Base-by-base conservation (phyloP, 176 grass and related monocot genomes). In the Musa beccarii region DNA sequence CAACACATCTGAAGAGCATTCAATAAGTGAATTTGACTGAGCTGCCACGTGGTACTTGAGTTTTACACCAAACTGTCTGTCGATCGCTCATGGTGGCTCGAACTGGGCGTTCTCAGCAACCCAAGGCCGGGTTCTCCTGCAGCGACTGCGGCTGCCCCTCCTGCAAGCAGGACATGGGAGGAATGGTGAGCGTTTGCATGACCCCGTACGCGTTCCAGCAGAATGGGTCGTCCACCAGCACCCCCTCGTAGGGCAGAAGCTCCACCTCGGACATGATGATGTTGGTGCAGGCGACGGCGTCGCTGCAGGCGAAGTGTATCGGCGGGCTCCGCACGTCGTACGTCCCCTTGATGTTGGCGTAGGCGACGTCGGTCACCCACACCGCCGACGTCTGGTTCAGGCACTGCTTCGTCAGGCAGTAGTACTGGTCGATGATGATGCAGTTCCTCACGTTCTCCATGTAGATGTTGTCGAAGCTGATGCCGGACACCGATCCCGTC, bases 341-440 rank as follows among this genome's bases (percentile, higher is more conserved):
- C 0, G 92, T 90, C 15, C 92, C 89, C n/a, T 74, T 88, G 74
- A 96, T 86, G 76, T 83, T 79, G 21, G 68, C 55, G 74, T 96
- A 92, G 0, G 79, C 70, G 52, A 96, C 73, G 29, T 83, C 93
- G 7, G 79, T 69, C 11, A 96, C 81, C 25, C 84, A 83, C 80
- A 96, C 87, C 0, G 87, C 89, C 0, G 87, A 83, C 15, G 79
- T 86, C 79, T 90, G 85, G 74, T 92, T 92, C 69, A 73, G 75
- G 85, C 93, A 92, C n/a, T 77, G 62, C 55, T 70, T 51, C 1
- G 73, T 73, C 71, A 87, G 71, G 85, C 93, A 90, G 78, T 90
- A 96, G 83, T 90, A 96, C 79, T 92, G 89, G 84, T 96, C 89
- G 68, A 96, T 84, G 63, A 87, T 77, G 80, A 96, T 96, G 83